These are phyloP conservation scores for Rhodotorula graminis DNA, from an alignment of 768 basidiomycete species.

Conservation along the genomic window DNA sequence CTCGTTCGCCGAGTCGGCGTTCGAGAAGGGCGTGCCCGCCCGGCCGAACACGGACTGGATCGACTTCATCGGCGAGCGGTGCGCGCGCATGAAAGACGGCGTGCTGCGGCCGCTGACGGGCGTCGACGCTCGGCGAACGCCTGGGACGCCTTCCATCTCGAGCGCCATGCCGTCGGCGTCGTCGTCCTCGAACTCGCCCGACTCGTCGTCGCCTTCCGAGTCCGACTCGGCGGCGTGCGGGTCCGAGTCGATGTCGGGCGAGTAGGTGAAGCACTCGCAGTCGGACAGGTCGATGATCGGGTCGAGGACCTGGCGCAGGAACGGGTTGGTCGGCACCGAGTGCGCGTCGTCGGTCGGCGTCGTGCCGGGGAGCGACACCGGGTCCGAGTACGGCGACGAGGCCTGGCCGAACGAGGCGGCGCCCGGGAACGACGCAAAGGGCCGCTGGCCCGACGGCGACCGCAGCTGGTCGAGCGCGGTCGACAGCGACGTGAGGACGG, in stretches of 20 bases:
- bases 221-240: slow-evolving; percentile 65
- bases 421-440: slow-evolving; percentile 81
- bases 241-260: slow-evolving; percentile 87
- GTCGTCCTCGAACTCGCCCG: slow-evolving; percentile 76
- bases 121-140: slow-evolving; percentile 16
- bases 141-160: slow-evolving; percentile 9
- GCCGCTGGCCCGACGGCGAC: slow-evolving; percentile 49
- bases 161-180: slow-evolving; percentile 58
- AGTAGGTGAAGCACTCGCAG: slow-evolving; percentile 92
- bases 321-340: slow-evolving; percentile 76
- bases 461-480: slow-evolving; percentile 69
- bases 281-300: slow-evolving; percentile 83
- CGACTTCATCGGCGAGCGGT: slow-evolving; percentile 33
- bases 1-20: slow-evolving; percentile 2
- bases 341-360: slow-evolving; percentile 48
- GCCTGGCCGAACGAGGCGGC: slow-evolving; percentile 56
- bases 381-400: slow-evolving; percentile 39
- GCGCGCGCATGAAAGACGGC: background rate
- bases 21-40: slow-evolving; percentile 2
- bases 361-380: slow-evolving; percentile 33
- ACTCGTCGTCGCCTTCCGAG: slow-evolving; percentile 50
- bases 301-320: slow-evolving; percentile 76
- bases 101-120: slow-evolving; percentile 11
- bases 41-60: slow-evolving; percentile 32
- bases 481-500: slow-evolving; percentile 76